Evolutionary conservation across 306 rosid species (phyloP).

Genomic region (Biancaea sappan): DNA sequence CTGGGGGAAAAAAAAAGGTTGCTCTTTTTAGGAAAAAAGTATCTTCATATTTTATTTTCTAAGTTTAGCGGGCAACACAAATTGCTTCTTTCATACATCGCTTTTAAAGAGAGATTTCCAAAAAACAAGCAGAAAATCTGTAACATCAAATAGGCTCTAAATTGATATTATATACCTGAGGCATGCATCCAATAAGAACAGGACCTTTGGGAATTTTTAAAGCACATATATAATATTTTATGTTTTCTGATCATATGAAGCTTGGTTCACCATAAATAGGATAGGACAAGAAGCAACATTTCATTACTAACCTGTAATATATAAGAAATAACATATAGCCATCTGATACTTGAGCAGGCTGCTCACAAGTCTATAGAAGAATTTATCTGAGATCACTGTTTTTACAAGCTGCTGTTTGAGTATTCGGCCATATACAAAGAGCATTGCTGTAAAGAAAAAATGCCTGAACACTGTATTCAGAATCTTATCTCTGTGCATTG

Average conservation of each 20-base stretch:
- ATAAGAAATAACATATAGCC: slow-evolving; percentile 91
- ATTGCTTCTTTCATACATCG: background rate
- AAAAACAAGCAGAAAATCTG: background rate
- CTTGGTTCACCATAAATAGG: background rate
- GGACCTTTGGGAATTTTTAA: background rate
- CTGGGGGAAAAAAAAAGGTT: background rate
- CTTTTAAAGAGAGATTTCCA: background rate
- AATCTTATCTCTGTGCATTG: slow-evolving; percentile 33
- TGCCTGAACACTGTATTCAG: slow-evolving; percentile 65
- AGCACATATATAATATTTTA: background rate
- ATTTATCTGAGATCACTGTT: slow-evolving; percentile 77
- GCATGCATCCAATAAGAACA: background rate
- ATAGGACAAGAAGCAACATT: background rate
- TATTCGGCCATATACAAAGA: slow-evolving; percentile 92
- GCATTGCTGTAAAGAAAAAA: slow-evolving; percentile 98
- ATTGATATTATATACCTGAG: slow-evolving; percentile 1
- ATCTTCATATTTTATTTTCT: background rate
- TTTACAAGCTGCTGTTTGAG: slow-evolving; percentile 90
- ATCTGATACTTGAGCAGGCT: slow-evolving; percentile 89
- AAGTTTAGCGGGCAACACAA: background rate
- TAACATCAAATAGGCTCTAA: background rate
- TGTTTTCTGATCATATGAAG: background rate
- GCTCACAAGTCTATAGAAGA: slow-evolving; percentile 72
- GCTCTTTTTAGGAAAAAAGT: background rate
- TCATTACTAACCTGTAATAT: slow-evolving; percentile 75